Conservation (phyloP, 352 stramenopile species). For the Phytophthora hybrid region DNA sequence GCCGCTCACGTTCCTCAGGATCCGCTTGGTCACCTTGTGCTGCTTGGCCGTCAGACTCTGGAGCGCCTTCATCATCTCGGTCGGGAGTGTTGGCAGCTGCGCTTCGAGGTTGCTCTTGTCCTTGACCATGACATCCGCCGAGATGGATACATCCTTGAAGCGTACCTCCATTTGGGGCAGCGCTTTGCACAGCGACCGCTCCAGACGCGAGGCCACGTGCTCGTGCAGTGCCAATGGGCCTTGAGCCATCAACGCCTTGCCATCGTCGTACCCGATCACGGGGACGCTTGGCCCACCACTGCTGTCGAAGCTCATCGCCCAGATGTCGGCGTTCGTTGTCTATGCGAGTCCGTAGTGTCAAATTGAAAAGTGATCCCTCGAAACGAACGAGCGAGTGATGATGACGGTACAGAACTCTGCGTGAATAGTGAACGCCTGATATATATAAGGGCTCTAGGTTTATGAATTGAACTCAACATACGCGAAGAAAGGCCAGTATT, state of each 20-base stretch:
- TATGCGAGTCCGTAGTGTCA: neutral
- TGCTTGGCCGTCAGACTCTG: slow-evolving; percentile 11
- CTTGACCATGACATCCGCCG: slow-evolving; percentile 27
- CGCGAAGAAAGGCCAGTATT: too few species aligned
- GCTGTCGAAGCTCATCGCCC: neutral
- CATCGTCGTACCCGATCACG: slow-evolving; percentile 13
- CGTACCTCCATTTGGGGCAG: slow-evolving; percentile 44
- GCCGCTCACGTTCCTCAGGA: slow-evolving; percentile 23
- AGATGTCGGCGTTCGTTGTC: neutral
- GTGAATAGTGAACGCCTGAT: too few species aligned
- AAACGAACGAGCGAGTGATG: neutral
- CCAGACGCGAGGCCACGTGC: slow-evolving; percentile 18
- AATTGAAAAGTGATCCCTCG: slow-evolving; percentile 2
- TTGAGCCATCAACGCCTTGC: slow-evolving; percentile 17
- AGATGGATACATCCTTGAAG: slow-evolving; percentile 20
- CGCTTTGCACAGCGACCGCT: slow-evolving; percentile 29
- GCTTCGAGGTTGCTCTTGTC: slow-evolving; percentile 3
- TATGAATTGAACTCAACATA: too few species aligned
- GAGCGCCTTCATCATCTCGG: slow-evolving; percentile 26
- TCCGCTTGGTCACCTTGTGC: slow-evolving; percentile 27
- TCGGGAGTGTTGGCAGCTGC: slow-evolving; percentile 38
- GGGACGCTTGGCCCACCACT: neutral
- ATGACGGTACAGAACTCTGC: too few species aligned
- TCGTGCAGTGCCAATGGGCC: slow-evolving; percentile 13
- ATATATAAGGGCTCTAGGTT: too few species aligned